A percentile compares a stretch with the other conserved stretches of the same genome.
These are phyloP conservation scores for Hanseniaspora lachancei DNA, from an alignment of 805 yeast species.

Conservation along the genomic window DNA sequence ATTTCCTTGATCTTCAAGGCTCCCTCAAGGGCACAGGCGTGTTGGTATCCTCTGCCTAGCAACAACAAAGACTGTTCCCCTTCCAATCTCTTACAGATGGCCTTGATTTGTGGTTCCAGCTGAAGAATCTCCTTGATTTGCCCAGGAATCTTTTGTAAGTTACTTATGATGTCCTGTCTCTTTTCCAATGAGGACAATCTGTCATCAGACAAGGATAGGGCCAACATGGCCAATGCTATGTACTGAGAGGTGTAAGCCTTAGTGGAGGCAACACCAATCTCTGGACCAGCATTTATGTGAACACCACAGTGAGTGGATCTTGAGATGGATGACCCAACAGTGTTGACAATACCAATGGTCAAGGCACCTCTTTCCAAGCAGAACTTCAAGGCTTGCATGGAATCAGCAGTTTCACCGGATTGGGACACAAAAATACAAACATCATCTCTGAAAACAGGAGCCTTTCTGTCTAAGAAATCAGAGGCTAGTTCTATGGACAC, in stretches of 20 bases:
- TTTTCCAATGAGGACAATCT: constrained; percentile 63
- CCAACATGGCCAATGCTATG: constrained; percentile 93
- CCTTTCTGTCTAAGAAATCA: constrained; percentile 82
- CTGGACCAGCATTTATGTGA: constrained; percentile 98
- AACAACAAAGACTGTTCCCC: constrained; percentile 76
- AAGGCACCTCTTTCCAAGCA: constrained; percentile 95
- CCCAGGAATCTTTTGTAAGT: constrained; percentile 67
- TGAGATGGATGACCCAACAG: constrained; percentile 93
- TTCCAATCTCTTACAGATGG: constrained; percentile 60
- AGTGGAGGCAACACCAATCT: constrained; percentile 97
- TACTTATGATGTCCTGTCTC: constrained; percentile 74
- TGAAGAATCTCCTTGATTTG: constrained; percentile 69
- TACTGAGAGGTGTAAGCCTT: constrained; percentile 98
- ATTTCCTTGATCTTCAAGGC: constrained; percentile 96
- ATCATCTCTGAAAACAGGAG: constrained; percentile 98
- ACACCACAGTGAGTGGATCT: constrained; percentile 98
- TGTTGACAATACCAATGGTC: constrained; percentile 92
- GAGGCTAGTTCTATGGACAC: constrained; percentile 87
- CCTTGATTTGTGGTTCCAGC: constrained; percentile 61
- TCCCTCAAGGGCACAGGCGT: constrained; percentile 95
- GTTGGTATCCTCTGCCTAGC: constrained; percentile 95
- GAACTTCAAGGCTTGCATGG: constrained; percentile 86
- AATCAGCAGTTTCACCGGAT: constrained; percentile 98
- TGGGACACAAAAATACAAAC: constrained; percentile 95
- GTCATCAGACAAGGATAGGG: constrained; percentile 87